These are phyloP conservation scores for Phlebopus sp. DNA, from an alignment of 1,284 basidiomycete genomes.

Conservation along the genomic window DNA sequence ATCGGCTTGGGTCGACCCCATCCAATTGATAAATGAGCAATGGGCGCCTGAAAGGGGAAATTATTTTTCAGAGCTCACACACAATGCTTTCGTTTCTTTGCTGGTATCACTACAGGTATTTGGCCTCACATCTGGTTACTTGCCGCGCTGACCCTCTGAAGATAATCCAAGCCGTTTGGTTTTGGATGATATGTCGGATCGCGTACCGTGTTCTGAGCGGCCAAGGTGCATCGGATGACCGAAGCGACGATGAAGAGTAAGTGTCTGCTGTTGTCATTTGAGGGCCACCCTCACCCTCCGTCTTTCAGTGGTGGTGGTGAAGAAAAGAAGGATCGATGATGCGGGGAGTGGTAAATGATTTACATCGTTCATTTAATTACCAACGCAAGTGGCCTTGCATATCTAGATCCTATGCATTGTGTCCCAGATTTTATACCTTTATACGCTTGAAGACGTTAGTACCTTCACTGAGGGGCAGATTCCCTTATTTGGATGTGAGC, in stretches of 20 bases:
- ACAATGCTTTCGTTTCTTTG: constrained; percentile 52
- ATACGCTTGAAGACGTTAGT: constrained; percentile 2
- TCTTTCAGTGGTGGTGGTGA: constrained; percentile 7
- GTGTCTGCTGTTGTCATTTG: constrained; percentile 16
- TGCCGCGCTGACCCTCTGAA: constrained; percentile 31
- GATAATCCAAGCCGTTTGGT: constrained; percentile 82
- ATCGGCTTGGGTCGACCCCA: constrained; percentile 53
- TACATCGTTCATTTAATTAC: constrained; percentile 22
- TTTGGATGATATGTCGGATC: constrained; percentile 79
- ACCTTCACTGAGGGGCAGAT: constrained; percentile 6
- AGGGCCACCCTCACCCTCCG: constrained; percentile 8
- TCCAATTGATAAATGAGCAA: constrained; percentile 44
- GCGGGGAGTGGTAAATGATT: constrained; percentile 23
- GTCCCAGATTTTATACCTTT: constrained; percentile 25
- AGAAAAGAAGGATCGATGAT: constrained; percentile 28
- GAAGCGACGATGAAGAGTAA: constrained; percentile 83
- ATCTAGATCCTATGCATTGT: constrained; percentile 21
- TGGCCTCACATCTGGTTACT: constrained; percentile 8
- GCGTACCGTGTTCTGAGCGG: constrained; percentile 80
- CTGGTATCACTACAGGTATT: constrained; percentile 64
- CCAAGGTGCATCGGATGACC: constrained; percentile 76
- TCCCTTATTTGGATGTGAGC: constrained; percentile 17
- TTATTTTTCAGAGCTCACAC: constrained; percentile 51
- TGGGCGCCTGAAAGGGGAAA: constrained; percentile 63
- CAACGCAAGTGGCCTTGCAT: constrained; percentile 19